Base-by-base conservation (phyloP, 2,329 filamentous ascomycete species). In the Drechslerella stenobrocha region DNA sequence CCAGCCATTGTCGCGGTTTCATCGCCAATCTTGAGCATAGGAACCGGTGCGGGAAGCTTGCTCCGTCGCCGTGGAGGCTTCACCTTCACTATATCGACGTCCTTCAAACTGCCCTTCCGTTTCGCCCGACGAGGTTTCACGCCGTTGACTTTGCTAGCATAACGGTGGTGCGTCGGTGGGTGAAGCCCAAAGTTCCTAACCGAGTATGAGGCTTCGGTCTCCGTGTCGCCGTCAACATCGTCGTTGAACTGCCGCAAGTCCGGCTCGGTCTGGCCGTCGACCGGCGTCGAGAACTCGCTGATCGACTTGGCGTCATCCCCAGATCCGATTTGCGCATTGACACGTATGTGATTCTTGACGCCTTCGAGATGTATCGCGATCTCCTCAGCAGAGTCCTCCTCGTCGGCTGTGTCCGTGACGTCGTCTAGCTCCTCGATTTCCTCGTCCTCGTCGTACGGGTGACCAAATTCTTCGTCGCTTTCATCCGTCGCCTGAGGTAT, bases 1-100 rank as follows among this genome's bases (percentile, higher is more conserved):
- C 88, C 86, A 13, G 84, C 81, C 3, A 90, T 96, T 0, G 90
- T 95, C 1, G 91, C 89, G 1, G 90, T 96, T 79, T 98, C 93
- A 74, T 98, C 93, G 63, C 93, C 93, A 75, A 98, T 92, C 77
- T 96, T 96, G 53, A 98, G 82, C 88, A 97, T 93, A 2, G 93
- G 93, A 6, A 98, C 91, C 0, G 93, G 93, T 8, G 95, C 95
- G 8, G 90, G 84, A 26, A 92, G 93, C 73, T 89, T 90, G 83
- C 70, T 79, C 77, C 47, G 81, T 80, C 73, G 6, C 82, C 81
- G 18, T 82, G 75, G 66, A 50, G 34, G 53, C 70, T 34, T 48
- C 71, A 72, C 71, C 74, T 75, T 45, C 58, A 70, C 20, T 65
- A 61, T 20, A n/a, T 32, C 18, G 2, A 11, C 35, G 4, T 42